Evolutionary conservation across 2,329 filamentous ascomycete genomes (phyloP), one percentile per base, ranked within the genome.

Genomic region (Penicillium nordicum): DNA sequence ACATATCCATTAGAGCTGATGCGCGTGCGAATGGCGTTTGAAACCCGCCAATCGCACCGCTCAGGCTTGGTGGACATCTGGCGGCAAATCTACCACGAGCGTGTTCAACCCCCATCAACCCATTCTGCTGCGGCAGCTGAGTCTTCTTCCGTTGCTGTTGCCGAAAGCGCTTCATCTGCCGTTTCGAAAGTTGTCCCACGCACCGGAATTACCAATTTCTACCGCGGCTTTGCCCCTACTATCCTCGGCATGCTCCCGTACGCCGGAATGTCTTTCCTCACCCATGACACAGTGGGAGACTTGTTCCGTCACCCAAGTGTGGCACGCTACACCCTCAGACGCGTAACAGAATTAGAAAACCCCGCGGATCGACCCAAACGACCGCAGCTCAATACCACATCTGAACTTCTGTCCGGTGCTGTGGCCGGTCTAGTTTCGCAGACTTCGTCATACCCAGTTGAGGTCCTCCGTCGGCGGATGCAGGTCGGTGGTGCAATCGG

Each of bases 1-100:
- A 97, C 94, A 30, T 99, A 99, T 67, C 94, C 94, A 0, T 79
- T 99, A 7, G 94, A 99, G 75, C 86, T 99, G 14, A 88, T 97
- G 50, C 84, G 94, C 37, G 94, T 99, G 53, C 89, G 94, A 14
- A 77, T 99, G 32, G 94, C 94, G 0, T 99, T 96, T 68, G 94
- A 99, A 78, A 99, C 94, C 4, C 92, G 89, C 67, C 81, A 81
- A 32, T 82, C 90, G 43, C 82, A 84, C 29, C 84, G 86, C 36
- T 88, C 88, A 7, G 89, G 87, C 0, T 77, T 97, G 14, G 71
- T 79, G n/a, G 82, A 84, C 40, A 96, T 96, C 59, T 93, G 91
- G 73, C 84, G 82, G 45, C 87, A 89, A 69, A 97, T 99, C 61
- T 97, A 97, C 77, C 79, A 86, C 63, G 94, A 97, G 73, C 83